phyloP scores from a whole-genome alignment of 106 monocot genomes.

The Dendrobium huoshanense region DNA sequence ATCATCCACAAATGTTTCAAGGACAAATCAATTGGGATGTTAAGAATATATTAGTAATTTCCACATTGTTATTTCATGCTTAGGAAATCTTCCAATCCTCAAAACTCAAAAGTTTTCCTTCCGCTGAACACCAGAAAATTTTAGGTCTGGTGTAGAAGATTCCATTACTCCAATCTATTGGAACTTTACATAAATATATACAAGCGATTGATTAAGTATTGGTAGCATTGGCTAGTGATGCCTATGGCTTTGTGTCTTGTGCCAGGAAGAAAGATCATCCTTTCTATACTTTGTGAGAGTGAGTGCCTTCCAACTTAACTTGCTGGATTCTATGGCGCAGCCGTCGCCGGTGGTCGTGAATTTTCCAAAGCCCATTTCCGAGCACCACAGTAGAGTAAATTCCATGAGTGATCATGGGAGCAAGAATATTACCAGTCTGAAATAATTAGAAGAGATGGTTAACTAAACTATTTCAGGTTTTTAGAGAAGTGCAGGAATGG shows the following conservation, averaged over 20 bases:
- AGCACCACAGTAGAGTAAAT: conserved; percentile 87
- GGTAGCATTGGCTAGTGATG: neutral
- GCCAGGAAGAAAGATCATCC: neutral
- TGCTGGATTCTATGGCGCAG: conserved; percentile 65
- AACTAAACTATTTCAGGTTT: neutral
- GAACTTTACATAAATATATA: neutral
- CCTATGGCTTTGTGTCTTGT: too few relatives aligned
- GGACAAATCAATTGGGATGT: neutral
- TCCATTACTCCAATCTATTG: neutral
- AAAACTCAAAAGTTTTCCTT: neutral
- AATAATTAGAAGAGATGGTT: conserved; percentile 11
- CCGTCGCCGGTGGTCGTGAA: conserved; percentile 69
- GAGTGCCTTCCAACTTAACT: conserved; percentile 35
- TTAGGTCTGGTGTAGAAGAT: neutral
- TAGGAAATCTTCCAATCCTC: neutral
- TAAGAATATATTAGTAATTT: neutral
- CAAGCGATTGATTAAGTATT: neutral
- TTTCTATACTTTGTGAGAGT: conserved; percentile 11
- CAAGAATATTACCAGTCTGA: conserved; percentile 89
- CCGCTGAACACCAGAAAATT: neutral
- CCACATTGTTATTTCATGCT: neutral
- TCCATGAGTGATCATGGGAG: conserved; percentile 93
- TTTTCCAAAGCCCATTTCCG: conserved; percentile 84
- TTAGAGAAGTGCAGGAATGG: neutral
- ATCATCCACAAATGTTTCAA: too few relatives aligned